Conservation (phyloP, 1,139 yeast species). For the Diutina ranongensis region DNA sequence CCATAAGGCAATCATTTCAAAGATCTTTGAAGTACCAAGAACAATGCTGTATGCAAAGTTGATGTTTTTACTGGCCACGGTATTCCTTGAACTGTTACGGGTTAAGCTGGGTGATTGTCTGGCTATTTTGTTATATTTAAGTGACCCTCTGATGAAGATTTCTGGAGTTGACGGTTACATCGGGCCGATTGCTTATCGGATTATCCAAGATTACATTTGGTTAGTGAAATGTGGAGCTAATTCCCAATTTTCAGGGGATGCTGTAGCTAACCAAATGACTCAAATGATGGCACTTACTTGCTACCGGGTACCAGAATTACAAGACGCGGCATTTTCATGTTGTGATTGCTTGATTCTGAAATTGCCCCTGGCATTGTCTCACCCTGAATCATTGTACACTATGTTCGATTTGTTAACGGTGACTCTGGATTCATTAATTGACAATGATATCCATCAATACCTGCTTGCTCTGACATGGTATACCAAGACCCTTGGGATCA, state of each 20-base stretch:
- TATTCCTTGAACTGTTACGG: conserved; percentile 67
- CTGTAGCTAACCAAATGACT: conserved; percentile 62
- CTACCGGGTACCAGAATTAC: conserved; percentile 65
- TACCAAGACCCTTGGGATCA: conserved; percentile 47
- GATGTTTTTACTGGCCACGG: conserved; percentile 80
- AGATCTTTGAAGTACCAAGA: conserved; percentile 38
- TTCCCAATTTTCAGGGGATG: conserved; percentile 41
- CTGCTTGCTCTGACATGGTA: conserved; percentile 66
- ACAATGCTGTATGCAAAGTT: conserved; percentile 66
- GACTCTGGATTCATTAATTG: conserved; percentile 69
- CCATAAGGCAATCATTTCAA: conserved; percentile 51
- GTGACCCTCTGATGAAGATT: conserved; percentile 71
- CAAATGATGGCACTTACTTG: conserved; percentile 62
- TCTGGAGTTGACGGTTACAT: conserved; percentile 67
- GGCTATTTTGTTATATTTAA: conserved; percentile 59
- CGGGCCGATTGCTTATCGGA: conserved; percentile 50
- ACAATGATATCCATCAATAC: conserved; percentile 79
- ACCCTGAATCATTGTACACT: conserved; percentile 60
- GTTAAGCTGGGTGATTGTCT: conserved; percentile 77
- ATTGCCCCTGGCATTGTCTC: conserved; percentile 78
- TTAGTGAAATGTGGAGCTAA: conserved; percentile 36
- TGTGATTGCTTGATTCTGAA: conserved; percentile 57
- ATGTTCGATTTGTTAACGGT: conserved; percentile 70
- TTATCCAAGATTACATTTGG: conserved; percentile 45
- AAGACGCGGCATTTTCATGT: conserved; percentile 70